These are phyloP conservation scores for Lentinula edodes DNA, from an alignment of 768 basidiomycete genomes.

Conservation along the genomic window DNA sequence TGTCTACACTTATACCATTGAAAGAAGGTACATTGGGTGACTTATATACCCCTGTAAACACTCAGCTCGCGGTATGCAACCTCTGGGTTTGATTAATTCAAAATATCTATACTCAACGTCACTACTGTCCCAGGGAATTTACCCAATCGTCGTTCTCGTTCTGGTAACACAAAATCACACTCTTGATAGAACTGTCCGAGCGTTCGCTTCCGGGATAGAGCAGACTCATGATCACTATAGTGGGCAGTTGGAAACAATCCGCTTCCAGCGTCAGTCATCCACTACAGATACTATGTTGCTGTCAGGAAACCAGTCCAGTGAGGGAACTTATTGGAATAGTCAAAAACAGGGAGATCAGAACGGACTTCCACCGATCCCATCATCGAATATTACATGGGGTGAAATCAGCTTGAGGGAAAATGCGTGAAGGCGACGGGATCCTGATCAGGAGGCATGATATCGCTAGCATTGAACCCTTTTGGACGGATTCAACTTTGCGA, in stretches of 20 bases:
- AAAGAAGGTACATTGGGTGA: constrained; percentile 13
- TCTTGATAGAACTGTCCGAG: not conserved
- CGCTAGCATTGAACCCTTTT: too few species aligned
- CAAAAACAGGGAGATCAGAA: not conserved
- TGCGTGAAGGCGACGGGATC: not conserved
- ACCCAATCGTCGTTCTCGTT: constrained; percentile 9
- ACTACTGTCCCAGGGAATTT: constrained; percentile 1
- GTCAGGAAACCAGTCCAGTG: not conserved
- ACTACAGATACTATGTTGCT: not conserved
- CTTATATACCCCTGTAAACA: constrained; percentile 11
- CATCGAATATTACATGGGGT: not conserved
- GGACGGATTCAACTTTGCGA: too few species aligned
- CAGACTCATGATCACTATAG: not conserved
- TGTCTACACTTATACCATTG: constrained; percentile 10
- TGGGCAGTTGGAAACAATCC: not conserved
- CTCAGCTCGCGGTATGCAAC: constrained; percentile 12
- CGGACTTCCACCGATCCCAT: not conserved
- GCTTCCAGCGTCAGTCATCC: not conserved
- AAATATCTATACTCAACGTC: not conserved
- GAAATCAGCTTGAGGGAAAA: not conserved
- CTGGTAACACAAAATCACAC: constrained; percentile 2
- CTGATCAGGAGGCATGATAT: not conserved
- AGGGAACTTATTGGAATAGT: not conserved
- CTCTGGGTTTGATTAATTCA: not conserved
- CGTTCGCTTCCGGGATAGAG: not conserved